Evolutionary conservation across 2,329 filamentous ascomycete genomes (phyloP).

Genomic region (Metarhizium anisopliae): DNA sequence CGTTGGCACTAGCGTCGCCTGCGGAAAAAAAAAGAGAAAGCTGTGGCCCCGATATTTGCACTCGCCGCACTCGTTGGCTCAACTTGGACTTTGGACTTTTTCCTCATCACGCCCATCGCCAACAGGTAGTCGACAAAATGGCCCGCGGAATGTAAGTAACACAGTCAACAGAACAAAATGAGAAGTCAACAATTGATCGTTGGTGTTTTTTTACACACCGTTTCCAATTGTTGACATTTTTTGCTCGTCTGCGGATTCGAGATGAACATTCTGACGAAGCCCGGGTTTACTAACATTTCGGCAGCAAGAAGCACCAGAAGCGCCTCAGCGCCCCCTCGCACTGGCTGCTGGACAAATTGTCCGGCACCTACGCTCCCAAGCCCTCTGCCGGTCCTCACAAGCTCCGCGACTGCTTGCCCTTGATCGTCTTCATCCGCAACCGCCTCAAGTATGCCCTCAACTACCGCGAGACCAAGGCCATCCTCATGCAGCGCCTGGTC

Average conservation of each 20-base stretch:
- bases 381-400: slow-evolving; percentile 90
- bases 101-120: slow-evolving; percentile 28
- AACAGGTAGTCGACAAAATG: slow-evolving; percentile 43
- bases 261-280: background rate
- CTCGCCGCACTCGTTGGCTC: slow-evolving; percentile 15
- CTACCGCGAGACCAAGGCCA: slow-evolving; percentile 92
- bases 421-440: slow-evolving; percentile 96
- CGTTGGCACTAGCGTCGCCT: slow-evolving; percentile 14
- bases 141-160: slow-evolving; percentile 53
- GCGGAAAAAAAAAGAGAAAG: slow-evolving; percentile 15
- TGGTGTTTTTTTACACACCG: background rate
- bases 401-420: slow-evolving; percentile 95
- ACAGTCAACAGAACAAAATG: background rate
- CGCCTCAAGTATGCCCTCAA: slow-evolving; percentile 99
- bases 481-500: slow-evolving; percentile 99
- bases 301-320: slow-evolving; percentile 99
- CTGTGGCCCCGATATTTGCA: slow-evolving; percentile 20
- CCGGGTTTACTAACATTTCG: slow-evolving; percentile 1
- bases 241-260: background rate
- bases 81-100: slow-evolving; percentile 13
- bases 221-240: background rate
- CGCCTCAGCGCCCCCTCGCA: slow-evolving; percentile 97
- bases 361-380: slow-evolving; percentile 70
- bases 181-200: background rate
- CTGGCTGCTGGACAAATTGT: slow-evolving; percentile 99